These are phyloP conservation scores for Alternaria panax DNA, from an alignment of 2,329 filamentous ascomycete genomes.

Conservation along the genomic window DNA sequence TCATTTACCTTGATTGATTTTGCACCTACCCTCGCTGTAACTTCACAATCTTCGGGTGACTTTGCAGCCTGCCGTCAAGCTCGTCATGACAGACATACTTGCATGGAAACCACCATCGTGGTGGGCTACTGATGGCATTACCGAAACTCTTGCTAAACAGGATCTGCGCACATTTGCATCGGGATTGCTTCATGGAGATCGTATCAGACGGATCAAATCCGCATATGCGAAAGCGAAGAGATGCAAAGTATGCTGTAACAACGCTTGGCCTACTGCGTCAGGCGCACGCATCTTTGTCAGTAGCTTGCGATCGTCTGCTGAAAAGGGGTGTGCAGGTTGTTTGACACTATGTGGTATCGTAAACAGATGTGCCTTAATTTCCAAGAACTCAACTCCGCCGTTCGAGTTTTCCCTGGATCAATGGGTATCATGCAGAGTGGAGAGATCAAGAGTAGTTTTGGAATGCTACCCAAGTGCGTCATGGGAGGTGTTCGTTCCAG, in stretches of 20 bases:
- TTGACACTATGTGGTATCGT: neutral
- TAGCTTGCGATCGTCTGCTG: neutral
- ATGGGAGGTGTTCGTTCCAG: neutral
- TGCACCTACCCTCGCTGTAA: neutral
- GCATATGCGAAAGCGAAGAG: constrained; percentile 7
- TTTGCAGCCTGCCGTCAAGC: neutral
- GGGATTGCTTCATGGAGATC: neutral
- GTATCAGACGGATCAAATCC: neutral
- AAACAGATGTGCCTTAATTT: neutral
- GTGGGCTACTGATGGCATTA: neutral
- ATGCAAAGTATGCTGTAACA: constrained; percentile 1
- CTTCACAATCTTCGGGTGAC: neutral
- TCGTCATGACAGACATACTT: neutral
- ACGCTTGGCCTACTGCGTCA: neutral
- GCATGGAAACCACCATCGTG: constrained; percentile 6
- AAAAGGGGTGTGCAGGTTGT: constrained; percentile 10
- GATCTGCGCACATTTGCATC: neutral
- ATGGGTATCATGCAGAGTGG: neutral
- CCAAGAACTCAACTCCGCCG: neutral
- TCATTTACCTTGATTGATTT: neutral
- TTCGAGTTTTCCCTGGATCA: neutral
- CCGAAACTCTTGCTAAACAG: neutral
- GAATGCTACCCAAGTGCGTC: constrained; percentile 1
- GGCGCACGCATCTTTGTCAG: neutral
- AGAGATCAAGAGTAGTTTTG: neutral